Conservation (phyloP, 768 basidiomycete genomes). For the Lactifluus volemus region DNA sequence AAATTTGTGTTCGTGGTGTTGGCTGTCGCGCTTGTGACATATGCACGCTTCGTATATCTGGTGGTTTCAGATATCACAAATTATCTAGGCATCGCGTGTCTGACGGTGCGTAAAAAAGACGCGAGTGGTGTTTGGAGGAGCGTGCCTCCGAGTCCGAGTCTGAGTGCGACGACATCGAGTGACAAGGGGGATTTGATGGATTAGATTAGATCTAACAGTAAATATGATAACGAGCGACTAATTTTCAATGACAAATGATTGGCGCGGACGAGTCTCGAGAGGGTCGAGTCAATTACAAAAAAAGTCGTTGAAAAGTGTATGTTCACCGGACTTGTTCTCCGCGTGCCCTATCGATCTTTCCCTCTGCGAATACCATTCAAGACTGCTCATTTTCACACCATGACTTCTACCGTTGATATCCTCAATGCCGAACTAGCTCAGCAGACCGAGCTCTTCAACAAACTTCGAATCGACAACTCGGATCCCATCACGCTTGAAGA, state of each 20-base stretch:
- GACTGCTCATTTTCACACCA: constrained; percentile 21
- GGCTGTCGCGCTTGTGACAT: constrained; percentile 56
- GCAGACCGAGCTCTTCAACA: constrained; percentile 51
- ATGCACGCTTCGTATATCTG: constrained; percentile 69
- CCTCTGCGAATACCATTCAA: background rate
- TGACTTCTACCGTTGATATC: constrained; percentile 33
- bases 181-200: background rate
- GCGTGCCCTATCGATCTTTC: constrained; percentile 10
- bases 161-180: background rate
- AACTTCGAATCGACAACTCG: constrained; percentile 48
- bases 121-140: constrained; percentile 51
- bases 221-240: background rate
- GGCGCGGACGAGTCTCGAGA: background rate
- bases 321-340: background rate
- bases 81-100: constrained; percentile 90
- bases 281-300: background rate
- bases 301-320: background rate
- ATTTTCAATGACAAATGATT: background rate
- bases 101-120: constrained; percentile 85
- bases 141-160: constrained; percentile 20
- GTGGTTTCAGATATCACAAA: constrained; percentile 86
- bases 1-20: constrained; percentile 70
- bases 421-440: constrained; percentile 47
- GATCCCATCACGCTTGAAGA: constrained; percentile 46
- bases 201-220: background rate